Conservation (phyloP, 2,329 filamentous ascomycete species). For the Colletotrichum scovillei region DNA sequence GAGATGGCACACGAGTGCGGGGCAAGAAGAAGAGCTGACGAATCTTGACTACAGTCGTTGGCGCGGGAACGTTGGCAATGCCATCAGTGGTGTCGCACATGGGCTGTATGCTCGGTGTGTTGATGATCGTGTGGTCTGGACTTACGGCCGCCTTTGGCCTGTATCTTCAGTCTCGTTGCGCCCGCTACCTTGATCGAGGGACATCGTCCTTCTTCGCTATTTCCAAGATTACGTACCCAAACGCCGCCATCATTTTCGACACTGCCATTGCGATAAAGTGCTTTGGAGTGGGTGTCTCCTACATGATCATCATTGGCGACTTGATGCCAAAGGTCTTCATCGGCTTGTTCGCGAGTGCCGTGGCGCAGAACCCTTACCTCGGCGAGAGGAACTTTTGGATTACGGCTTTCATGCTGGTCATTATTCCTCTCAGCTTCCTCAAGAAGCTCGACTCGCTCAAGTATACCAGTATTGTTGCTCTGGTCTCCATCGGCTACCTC, state of each 20-base stretch:
- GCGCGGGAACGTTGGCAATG: slow-evolving; percentile 93
- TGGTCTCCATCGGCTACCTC: slow-evolving; percentile 94
- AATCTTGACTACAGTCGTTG: slow-evolving; percentile 74
- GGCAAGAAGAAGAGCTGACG: slow-evolving; percentile 15
- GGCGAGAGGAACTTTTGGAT: slow-evolving; percentile 97
- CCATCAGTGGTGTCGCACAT: slow-evolving; percentile 96
- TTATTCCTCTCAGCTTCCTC: slow-evolving; percentile 94
- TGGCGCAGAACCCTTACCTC: slow-evolving; percentile 74
- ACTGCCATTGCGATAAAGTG: slow-evolving; percentile 97
- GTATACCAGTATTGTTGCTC: slow-evolving; percentile 92
- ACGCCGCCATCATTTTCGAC: slow-evolving; percentile 95
- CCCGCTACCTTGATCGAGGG: slow-evolving; percentile 91
- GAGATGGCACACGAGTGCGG: background rate
- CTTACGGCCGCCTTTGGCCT: slow-evolving; percentile 90
- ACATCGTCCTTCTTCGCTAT: slow-evolving; percentile 94
- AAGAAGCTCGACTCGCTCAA: slow-evolving; percentile 94
- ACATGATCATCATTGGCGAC: slow-evolving; percentile 98
- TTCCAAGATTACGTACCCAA: slow-evolving; percentile 96
- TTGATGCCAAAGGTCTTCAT: slow-evolving; percentile 94
- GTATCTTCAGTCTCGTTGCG: slow-evolving; percentile 93
- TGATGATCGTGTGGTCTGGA: slow-evolving; percentile 93
- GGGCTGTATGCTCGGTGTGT: slow-evolving; percentile 85
- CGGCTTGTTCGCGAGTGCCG: slow-evolving; percentile 77
- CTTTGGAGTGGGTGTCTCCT: slow-evolving; percentile 96
- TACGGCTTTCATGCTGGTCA: slow-evolving; percentile 94